Evolutionary conservation across 768 basidiomycete genomes (phyloP), one percentile per base, ranked within the genome.

Genomic region (Wakefieldia striispora): DNA sequence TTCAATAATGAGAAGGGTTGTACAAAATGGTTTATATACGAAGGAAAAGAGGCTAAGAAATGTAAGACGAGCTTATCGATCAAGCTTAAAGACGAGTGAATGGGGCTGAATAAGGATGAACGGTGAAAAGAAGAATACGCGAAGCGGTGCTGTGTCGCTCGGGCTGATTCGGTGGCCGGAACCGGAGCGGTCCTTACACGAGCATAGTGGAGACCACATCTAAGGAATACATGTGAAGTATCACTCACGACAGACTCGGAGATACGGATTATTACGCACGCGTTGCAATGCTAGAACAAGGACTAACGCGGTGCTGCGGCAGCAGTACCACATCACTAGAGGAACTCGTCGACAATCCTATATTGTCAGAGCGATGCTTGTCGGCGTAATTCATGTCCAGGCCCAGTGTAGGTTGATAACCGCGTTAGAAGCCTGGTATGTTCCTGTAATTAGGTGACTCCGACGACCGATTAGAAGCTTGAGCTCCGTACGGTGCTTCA

Each of bases 121-220:
- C n/a, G n/a, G n/a, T n/a, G n/a, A n/a, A n/a, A n/a, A n/a, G n/a
- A n/a, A n/a, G n/a, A n/a, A n/a, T n/a, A n/a, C n/a, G n/a, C n/a
- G n/a, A n/a, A n/a, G n/a, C n/a, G n/a, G n/a, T n/a, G n/a, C n/a
- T n/a, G n/a, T n/a, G n/a, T n/a, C n/a, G n/a, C n/a, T n/a, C n/a
- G n/a, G n/a, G n/a, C n/a, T n/a, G n/a, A n/a, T n/a, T n/a, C n/a
- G n/a, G n/a, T n/a, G n/a, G n/a, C n/a, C n/a, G n/a, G n/a, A n/a
- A n/a, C n/a, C n/a, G n/a, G n/a, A n/a, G n/a, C n/a, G n/a, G n/a
- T n/a, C n/a, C n/a, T n/a, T n/a, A n/a, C n/a, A n/a, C 91, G 85
- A 53, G 91, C 90, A 68, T 83, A 93, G 40, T 91, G 83, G 53
- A 94, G 76, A 20, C 91, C 91, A 65, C 91, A 93, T 38, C 88